A percentile compares a stretch with the other conserved stretches of the same genome.
These are phyloP conservation scores for Retiboletus flavoniger DNA, from an alignment of 1,284 basidiomycete genomes.

Conservation along the genomic window DNA sequence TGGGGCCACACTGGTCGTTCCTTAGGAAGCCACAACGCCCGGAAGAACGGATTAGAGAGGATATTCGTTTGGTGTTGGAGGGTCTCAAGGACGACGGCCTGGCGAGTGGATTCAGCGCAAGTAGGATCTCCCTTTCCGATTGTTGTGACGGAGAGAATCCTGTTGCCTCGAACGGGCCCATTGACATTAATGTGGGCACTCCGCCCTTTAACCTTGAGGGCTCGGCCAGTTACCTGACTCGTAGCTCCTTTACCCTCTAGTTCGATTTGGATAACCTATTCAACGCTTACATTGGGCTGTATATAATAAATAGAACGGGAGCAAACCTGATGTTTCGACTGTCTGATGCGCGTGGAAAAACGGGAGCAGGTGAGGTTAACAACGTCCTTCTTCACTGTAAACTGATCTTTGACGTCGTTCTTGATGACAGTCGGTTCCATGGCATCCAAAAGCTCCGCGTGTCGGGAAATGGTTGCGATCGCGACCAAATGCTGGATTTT, in stretches of 20 bases:
- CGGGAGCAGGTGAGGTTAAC: constrained; percentile 40
- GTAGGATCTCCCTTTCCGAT: constrained; percentile 45
- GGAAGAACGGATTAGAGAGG: constrained; percentile 44
- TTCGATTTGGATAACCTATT: constrained; percentile 25
- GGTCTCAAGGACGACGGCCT: constrained; percentile 34
- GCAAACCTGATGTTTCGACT: constrained; percentile 35
- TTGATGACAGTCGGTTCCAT: constrained; percentile 38
- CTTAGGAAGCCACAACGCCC: constrained; percentile 41
- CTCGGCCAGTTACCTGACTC: constrained; percentile 16
- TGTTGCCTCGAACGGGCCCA: constrained; percentile 21
- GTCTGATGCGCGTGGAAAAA: constrained; percentile 41
- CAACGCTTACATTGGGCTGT: neutral
- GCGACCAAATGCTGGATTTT: constrained; percentile 36
- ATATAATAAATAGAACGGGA: neutral
- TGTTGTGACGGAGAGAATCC: constrained; percentile 27
- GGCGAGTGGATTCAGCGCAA: constrained; percentile 40
- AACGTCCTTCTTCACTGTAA: constrained; percentile 22
- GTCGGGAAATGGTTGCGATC: constrained; percentile 41
- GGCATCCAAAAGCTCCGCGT: constrained; percentile 38
- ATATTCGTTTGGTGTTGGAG: constrained; percentile 38
- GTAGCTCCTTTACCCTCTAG: neutral
- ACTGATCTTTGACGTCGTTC: constrained; percentile 42
- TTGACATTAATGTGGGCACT: constrained; percentile 24
- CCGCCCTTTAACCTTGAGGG: constrained; percentile 20
- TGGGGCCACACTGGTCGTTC: constrained; percentile 15